Evolutionary conservation across 805 yeast genomes (phyloP), one percentile per base, ranked within the genome.

Genomic region (Sungouiella blattae): DNA sequence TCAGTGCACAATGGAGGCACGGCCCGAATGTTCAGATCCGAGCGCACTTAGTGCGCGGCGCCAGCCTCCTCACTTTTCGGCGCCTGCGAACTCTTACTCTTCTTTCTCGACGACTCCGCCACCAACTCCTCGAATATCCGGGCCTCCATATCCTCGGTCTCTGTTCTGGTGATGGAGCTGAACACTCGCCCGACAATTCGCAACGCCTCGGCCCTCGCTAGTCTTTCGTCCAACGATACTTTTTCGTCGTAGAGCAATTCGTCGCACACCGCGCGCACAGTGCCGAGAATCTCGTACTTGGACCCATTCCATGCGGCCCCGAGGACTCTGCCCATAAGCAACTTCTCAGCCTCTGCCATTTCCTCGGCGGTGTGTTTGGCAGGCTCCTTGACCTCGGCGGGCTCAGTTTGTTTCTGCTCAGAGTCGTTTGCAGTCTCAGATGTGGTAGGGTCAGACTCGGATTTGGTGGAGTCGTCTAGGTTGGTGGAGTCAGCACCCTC

Each of bases 231-330:
- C 28, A 69, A 46, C 4, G 73, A 57, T 5, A 71, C 77, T 0
- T 65, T 63, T 35, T 74, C 67, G 47, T 85, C 91, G 34, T 75
- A 70, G 30, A 85, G 59, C 2, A 84, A 71, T 27, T 61, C 64
- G 47, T 82, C 83, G 60, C 91, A 83, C 9, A 84, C 93, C 9
- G 71, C 76, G 46, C 86, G 74, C 35, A 83, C 68, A 0, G 87
- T 83, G 11, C 82, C 71, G 55, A 80, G 83, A 35, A 85, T 84
- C 56, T 85, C 94, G 53, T 78, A 83, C 51, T 75, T 81, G 9
- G 89, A 79, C 0, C 91, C 87, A 9, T 78, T 78, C 94, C 94
- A 85, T 6, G 93, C 93, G 2, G 89, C 91, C 6, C 85, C 82
- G 23, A 85, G 62, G 13, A 84, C 85, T 56, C 84, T 85, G 14